These are phyloP conservation scores for Simplicillium sp. DNA, from an alignment of 2,329 filamentous ascomycete species.

Conservation along the genomic window DNA sequence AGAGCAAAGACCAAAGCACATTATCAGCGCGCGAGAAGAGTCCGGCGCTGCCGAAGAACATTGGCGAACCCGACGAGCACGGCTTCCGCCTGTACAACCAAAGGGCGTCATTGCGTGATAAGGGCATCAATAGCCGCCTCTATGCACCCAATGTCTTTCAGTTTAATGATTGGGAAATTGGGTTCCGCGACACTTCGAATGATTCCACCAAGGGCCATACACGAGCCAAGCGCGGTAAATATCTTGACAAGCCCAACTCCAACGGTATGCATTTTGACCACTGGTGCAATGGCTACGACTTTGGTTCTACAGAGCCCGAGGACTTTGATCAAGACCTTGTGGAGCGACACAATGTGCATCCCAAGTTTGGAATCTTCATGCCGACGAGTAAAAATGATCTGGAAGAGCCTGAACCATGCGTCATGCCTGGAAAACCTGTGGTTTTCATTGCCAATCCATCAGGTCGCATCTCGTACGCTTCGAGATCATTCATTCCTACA, in stretches of 20 bases:
- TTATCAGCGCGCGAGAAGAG: slow-evolving; percentile 25
- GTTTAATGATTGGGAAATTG: slow-evolving; percentile 45
- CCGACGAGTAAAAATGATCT: slow-evolving; percentile 34
- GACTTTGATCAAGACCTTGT: slow-evolving; percentile 43
- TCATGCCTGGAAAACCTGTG: slow-evolving; percentile 36
- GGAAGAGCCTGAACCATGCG: slow-evolving; percentile 27
- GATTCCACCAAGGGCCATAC: slow-evolving; percentile 44
- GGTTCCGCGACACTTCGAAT: slow-evolving; percentile 49
- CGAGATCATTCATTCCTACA: slow-evolving; percentile 29
- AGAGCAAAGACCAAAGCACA: slow-evolving; percentile 17
- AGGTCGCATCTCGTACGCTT: slow-evolving; percentile 38
- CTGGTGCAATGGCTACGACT: slow-evolving; percentile 43
- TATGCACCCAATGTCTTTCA: slow-evolving; percentile 35
- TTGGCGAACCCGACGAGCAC: slow-evolving; percentile 38
- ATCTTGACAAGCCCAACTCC: slow-evolving; percentile 42
- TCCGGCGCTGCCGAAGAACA: slow-evolving; percentile 26
- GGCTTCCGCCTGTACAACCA: slow-evolving; percentile 37
- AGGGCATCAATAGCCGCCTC: slow-evolving; percentile 43
- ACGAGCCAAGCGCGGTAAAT: slow-evolving; percentile 42
- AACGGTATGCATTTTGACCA: slow-evolving; percentile 45
- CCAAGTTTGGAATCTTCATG: slow-evolving; percentile 42
- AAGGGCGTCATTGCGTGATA: slow-evolving; percentile 28
- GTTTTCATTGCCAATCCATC: slow-evolving; percentile 37
- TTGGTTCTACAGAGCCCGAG: slow-evolving; percentile 33
- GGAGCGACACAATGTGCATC: slow-evolving; percentile 40